Evolutionary conservation across 2,329 filamentous ascomycete species (phyloP).

Genomic region (Epichloe glyceriae): DNA sequence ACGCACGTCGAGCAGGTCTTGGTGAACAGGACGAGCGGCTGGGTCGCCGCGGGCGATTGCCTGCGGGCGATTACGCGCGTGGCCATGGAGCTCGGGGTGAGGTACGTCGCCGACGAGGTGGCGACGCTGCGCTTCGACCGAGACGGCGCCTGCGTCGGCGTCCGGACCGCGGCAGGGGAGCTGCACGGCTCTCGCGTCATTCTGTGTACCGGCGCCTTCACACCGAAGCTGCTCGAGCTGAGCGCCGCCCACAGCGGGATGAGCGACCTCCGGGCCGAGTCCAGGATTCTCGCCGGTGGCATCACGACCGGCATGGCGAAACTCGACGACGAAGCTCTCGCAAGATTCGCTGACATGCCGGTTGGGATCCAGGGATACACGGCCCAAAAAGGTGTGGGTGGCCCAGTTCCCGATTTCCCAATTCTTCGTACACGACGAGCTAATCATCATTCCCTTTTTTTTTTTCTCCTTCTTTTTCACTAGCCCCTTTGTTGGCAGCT

Average conservation of each 20-base stretch:
- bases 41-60: conserved; percentile 48
- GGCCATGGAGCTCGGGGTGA: conserved; percentile 41
- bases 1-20: conserved; percentile 44
- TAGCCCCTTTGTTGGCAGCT: conserved; percentile 44
- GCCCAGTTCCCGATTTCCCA: too few species aligned
- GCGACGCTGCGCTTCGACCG: conserved; percentile 32
- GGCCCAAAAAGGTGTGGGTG: conserved; percentile 19
- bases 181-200: conserved; percentile 38
- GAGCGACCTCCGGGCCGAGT: conserved; percentile 35
- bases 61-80: conserved; percentile 40
- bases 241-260: conserved; percentile 34
- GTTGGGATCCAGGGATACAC: conserved; percentile 30
- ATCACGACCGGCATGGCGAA: conserved; percentile 45
- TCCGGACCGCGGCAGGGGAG: conserved; percentile 31
- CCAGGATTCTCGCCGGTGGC: conserved; percentile 44
- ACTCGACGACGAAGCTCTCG: conserved; percentile 33
- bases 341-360: conserved; percentile 35
- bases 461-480: conserved; percentile 9
- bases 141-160: conserved; percentile 32
- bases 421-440: too few species aligned
- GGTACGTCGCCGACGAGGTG: conserved; percentile 43
- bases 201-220: conserved; percentile 45
- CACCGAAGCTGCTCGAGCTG: conserved; percentile 39
- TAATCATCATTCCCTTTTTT: too few species aligned
- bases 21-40: conserved; percentile 48